Conservation (phyloP, 2,329 filamentous ascomycete genomes). For the Paraconiothyrium brasiliense region DNA sequence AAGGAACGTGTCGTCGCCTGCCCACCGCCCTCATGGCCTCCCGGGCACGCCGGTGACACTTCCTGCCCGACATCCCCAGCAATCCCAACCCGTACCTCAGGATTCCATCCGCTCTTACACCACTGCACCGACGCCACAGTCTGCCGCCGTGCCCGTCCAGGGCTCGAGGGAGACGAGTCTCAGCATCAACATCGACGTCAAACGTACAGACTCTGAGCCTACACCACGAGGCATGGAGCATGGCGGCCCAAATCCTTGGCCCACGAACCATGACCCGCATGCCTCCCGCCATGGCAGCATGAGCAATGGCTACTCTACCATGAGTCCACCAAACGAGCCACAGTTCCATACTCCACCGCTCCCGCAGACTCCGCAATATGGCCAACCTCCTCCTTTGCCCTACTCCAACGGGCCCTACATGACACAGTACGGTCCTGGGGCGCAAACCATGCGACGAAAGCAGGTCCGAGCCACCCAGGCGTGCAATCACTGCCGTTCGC, state of each 20-base stretch:
- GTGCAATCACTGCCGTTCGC: slow-evolving; percentile 63
- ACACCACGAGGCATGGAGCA: slow-evolving; percentile 44
- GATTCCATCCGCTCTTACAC: slow-evolving; percentile 46
- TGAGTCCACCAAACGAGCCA: slow-evolving; percentile 44
- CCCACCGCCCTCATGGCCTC: slow-evolving; percentile 48
- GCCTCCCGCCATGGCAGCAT: slow-evolving; percentile 39
- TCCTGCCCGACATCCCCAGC: slow-evolving; percentile 27
- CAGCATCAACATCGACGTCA: slow-evolving; percentile 39
- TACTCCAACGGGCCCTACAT: slow-evolving; percentile 43
- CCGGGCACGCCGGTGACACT: slow-evolving; percentile 42
- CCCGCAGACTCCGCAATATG: slow-evolving; percentile 41
- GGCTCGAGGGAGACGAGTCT: slow-evolving; percentile 37
- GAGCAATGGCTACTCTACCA: slow-evolving; percentile 44
- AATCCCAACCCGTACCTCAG: slow-evolving; percentile 28
- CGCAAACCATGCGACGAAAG: slow-evolving; percentile 40
- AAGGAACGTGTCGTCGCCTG: slow-evolving; percentile 42
- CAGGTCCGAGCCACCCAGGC: slow-evolving; percentile 65
- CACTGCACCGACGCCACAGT: slow-evolving; percentile 42
- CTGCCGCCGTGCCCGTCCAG: slow-evolving; percentile 32
- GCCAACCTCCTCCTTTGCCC: slow-evolving; percentile 32
- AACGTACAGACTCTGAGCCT: slow-evolving; percentile 17
- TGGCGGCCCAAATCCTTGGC: slow-evolving; percentile 44
- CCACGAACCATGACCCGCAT: slow-evolving; percentile 41
- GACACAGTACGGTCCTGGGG: slow-evolving; percentile 33
- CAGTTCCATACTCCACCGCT: slow-evolving; percentile 43